Evolutionary conservation across 2,329 filamentous ascomycete genomes (phyloP).

Genomic region (Colletotrichum sidae): DNA sequence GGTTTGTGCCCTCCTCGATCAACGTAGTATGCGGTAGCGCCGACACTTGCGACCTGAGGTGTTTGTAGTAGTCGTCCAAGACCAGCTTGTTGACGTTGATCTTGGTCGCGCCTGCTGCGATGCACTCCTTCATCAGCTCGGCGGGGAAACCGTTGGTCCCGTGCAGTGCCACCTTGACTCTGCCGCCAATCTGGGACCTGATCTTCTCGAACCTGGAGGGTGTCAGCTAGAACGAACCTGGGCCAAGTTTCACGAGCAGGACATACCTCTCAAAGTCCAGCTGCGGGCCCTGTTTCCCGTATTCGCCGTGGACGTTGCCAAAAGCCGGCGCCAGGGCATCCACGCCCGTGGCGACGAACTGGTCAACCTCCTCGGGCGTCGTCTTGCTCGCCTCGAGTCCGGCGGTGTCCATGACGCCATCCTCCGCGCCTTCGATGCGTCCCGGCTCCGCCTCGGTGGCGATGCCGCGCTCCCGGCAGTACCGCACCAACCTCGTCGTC

Average conservation of each 20-base stretch:
- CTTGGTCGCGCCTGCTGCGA: conserved; percentile 58
- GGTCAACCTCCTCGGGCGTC: conserved; percentile 74
- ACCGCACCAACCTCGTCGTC: conserved; percentile 69
- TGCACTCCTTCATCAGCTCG: conserved; percentile 56
- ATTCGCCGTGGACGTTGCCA: conserved; percentile 81
- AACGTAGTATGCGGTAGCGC: conserved; percentile 44
- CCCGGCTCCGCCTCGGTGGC: conserved; percentile 77
- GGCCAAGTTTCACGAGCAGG: background rate
- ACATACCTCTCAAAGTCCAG: conserved; percentile 63
- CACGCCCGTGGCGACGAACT: conserved; percentile 78
- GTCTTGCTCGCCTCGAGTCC: conserved; percentile 66
- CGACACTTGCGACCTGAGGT: conserved; percentile 49
- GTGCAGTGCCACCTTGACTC: conserved; percentile 53
- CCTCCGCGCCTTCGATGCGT: conserved; percentile 72
- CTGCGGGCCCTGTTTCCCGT: conserved; percentile 73
- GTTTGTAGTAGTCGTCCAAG: conserved; percentile 51
- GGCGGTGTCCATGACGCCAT: conserved; percentile 72
- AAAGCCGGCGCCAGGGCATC: conserved; percentile 81
- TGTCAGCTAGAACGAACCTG: background rate
- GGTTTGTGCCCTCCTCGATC: conserved; percentile 54
- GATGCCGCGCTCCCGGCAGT: conserved; percentile 73
- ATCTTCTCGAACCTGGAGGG: conserved; percentile 16
- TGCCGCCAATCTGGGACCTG: conserved; percentile 14
- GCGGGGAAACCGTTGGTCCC: conserved; percentile 60
- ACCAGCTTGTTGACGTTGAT: conserved; percentile 62